Conservation (phyloP, 2,329 filamentous ascomycete species). For the Diatrype stigma region DNA sequence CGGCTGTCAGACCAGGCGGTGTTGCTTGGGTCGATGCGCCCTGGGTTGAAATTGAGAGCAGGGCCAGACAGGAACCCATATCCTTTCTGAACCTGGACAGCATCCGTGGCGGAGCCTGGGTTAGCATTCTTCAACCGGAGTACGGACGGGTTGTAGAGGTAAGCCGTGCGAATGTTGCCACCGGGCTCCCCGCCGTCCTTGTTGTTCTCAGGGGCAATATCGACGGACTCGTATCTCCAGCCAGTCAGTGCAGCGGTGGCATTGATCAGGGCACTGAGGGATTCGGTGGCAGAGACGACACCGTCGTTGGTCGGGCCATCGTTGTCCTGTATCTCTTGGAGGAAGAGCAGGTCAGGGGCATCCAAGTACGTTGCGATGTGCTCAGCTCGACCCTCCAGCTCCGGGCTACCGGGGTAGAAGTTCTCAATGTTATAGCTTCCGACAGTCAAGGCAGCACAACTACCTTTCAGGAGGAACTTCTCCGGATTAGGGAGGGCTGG, state of each 20-base stretch:
- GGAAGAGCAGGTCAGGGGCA: constrained; percentile 60
- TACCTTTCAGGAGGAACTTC: constrained; percentile 48
- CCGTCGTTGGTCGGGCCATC: constrained; percentile 58
- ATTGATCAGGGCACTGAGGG: constrained; percentile 50
- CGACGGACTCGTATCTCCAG: constrained; percentile 53
- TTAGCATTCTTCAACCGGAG: constrained; percentile 57
- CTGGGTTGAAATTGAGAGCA: constrained; percentile 64
- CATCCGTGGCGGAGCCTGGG: constrained; percentile 49
- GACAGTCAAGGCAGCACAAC: constrained; percentile 59
- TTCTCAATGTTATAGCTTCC: constrained; percentile 70
- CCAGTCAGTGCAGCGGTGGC: constrained; percentile 42
- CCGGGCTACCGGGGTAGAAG: constrained; percentile 50
- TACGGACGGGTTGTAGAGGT: constrained; percentile 60
- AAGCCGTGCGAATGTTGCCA: constrained; percentile 68
- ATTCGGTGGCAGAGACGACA: constrained; percentile 51
- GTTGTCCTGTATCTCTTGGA: constrained; percentile 70
- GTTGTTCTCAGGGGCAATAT: constrained; percentile 56
- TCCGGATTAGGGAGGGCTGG: constrained; percentile 46
- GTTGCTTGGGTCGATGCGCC: constrained; percentile 60
- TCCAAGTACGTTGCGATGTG: constrained; percentile 63
- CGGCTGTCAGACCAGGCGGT: constrained; percentile 56
- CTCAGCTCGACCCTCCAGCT: constrained; percentile 54
- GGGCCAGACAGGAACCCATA: constrained; percentile 40
- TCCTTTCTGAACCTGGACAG: constrained; percentile 44
- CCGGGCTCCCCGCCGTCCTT: constrained; percentile 63